These are phyloP conservation scores for Paramecium primaurelia DNA, from an alignment of 73 alveolate genomes.

Conservation along the genomic window DNA sequence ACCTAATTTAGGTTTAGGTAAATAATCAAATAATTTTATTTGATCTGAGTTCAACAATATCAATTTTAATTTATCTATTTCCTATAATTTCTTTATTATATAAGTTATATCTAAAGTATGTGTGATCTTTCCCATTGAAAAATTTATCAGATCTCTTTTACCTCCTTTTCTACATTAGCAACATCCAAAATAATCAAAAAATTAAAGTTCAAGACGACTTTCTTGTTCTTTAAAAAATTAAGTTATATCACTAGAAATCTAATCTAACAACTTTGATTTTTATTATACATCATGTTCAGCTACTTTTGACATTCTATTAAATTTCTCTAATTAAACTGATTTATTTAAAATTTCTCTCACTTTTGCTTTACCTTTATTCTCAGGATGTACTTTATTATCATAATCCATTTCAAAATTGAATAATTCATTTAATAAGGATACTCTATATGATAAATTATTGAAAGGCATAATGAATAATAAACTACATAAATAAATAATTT, in stretches of 20 bases:
- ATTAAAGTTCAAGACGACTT: background rate
- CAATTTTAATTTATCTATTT: conserved; percentile 52
- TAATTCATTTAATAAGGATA: background rate
- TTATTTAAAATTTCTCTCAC: background rate
- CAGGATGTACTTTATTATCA: background rate
- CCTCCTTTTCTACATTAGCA: conserved; percentile 11
- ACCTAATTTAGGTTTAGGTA: conserved; percentile 38
- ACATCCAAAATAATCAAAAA: conserved; percentile 16
- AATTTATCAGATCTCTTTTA: conserved; percentile 23
- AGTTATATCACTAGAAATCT: background rate
- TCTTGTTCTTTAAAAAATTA: conserved; percentile 23
- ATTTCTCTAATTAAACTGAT: conserved; percentile 15
- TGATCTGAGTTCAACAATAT: background rate
- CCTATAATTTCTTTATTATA: conserved; percentile 42
- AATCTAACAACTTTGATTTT: background rate
- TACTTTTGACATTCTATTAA: conserved; percentile 11
- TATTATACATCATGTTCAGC: background rate
- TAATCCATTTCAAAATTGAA: conserved; percentile 21
- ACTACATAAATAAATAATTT: background rate
- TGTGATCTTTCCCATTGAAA: conserved; percentile 16
- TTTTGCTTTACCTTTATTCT: background rate
- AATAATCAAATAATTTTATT: conserved; percentile 57
- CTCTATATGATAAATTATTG: conserved; percentile 8
- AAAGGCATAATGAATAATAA: conserved; percentile 3
- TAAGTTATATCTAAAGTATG: conserved; percentile 31